Percentiles rank a stretch among this genome's conserved stretches.
Conservation (phyloP, 352 stramenopile genomes). For the Globisporangium carolinianum region DNA sequence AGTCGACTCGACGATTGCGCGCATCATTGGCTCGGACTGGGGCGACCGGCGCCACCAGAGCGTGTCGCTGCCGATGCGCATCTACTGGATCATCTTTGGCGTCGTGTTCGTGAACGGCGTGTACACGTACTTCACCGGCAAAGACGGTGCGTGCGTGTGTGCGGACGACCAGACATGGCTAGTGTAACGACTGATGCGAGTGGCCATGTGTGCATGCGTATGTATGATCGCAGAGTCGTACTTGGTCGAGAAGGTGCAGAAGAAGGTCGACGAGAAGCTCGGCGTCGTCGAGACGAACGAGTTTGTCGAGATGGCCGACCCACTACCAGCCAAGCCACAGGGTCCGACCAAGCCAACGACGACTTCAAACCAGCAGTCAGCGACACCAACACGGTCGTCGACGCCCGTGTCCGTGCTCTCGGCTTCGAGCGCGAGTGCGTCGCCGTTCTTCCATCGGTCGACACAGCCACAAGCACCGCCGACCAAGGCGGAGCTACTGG, state of each 20-base stretch:
- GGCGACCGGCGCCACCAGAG: conserved; percentile 57
- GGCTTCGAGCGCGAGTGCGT: conserved; percentile 9
- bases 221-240: conserved; percentile 25
- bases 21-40: conserved; percentile 73
- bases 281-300: conserved; percentile 37
- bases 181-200: too few relatives aligned
- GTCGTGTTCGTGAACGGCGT: conserved; percentile 51
- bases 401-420: conserved; percentile 17
- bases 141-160: conserved; percentile 23
- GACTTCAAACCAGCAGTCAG: background rate
- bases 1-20: conserved; percentile 49
- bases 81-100: conserved; percentile 65
- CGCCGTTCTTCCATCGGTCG: conserved; percentile 32
- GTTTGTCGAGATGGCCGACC: conserved; percentile 26
- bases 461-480: conserved; percentile 5
- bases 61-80: conserved; percentile 57
- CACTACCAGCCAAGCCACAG: background rate
- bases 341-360: background rate
- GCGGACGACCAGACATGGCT: too few relatives aligned
- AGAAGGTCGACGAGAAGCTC: conserved; percentile 50
- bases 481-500: conserved; percentile 35
- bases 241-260: conserved; percentile 41
- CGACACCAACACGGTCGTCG: background rate
- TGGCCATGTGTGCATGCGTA: background rate
- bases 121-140: conserved; percentile 47